These are phyloP conservation scores for Breynia disticha DNA, from an alignment of 441 rosid genomes.

Conservation along the genomic window DNA sequence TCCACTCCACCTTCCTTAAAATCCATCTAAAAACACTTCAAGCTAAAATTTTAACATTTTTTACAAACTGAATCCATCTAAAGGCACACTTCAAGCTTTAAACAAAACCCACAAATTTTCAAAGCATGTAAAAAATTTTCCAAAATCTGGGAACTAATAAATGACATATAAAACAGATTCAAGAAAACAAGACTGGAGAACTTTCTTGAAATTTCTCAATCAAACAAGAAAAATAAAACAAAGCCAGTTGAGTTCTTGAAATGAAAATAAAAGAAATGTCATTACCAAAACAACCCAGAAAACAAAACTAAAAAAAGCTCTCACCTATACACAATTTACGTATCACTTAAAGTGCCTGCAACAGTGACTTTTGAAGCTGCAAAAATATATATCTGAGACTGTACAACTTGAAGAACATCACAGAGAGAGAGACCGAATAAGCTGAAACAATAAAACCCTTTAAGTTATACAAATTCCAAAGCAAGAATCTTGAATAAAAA, in stretches of 20 bases:
- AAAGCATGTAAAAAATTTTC: background rate
- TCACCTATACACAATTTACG: no score
- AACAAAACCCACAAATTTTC: background rate
- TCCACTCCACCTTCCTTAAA: no score
- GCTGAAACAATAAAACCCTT: conserved; percentile 4
- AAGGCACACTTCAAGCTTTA: background rate
- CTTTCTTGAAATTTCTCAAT: conserved; percentile 2
- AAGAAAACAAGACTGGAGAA: conserved; percentile 13
- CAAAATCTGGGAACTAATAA: no score
- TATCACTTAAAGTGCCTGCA: conserved; percentile 24
- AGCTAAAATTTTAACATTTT: no score
- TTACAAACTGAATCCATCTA: no score
- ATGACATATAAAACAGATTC: no score
- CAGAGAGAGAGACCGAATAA: background rate
- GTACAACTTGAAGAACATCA: background rate
- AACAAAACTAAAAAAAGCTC: background rate
- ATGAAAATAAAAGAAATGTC: conserved; percentile 16
- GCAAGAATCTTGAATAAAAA: background rate
- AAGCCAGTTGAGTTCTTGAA: conserved; percentile 20
- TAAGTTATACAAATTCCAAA: conserved; percentile 14
- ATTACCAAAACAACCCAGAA: conserved; percentile 6
- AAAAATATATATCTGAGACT: background rate
- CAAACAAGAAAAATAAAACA: conserved; percentile 3
- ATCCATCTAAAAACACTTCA: no score
- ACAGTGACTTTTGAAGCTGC: conserved; percentile 4